Evolutionary conservation across 768 basidiomycete species (phyloP), one percentile per base, ranked within the genome.

Genomic region (Collybia nuda): DNA sequence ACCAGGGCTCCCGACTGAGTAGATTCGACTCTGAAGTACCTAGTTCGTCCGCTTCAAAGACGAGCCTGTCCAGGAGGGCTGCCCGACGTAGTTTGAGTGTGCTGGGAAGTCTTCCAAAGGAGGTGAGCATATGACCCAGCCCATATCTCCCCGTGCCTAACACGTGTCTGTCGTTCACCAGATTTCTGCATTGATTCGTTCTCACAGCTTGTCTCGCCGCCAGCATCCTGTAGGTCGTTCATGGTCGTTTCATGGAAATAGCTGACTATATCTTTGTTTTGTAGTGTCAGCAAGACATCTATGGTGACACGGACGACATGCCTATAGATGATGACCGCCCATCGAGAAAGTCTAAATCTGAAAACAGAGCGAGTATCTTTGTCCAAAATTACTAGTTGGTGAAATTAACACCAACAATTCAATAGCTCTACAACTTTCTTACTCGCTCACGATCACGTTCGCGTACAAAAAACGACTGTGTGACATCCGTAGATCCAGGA

Each of bases 361-460:
- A 80, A 54, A 80, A 74, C 64, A 77, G 69, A 62, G 81, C 78
- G 42, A 47, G 71, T 62, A 32, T 45, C 44, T 18, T 9, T 44
- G 28, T 54, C 48, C 40, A 26, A 49, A 40, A 28, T 51, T 21
- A 37, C 35, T 46, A 40, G n/a, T 44, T 37, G 39, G 29, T 29
- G 38, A n/a, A n/a, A n/a, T 52, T 53, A 39, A 55, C 50, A 35
- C 23, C 51, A 44, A 57, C 28, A 40, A 12, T 44, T 45, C 42
- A 29, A 47, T 57, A 88, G 86, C 67, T 89, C 60, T 83, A 79
- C 58, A 77, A 73, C 22, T 86, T 88, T 67, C 71, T 77, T 47
- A 76, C 76, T 43, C 72, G 74, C 48, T 80, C 79, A 35, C 78
- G 81, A 61, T 86, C 85, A n/a, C 84, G 82, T 36, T 82, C 85